These are phyloP conservation scores for Colletotrichum sp. DNA, from an alignment of 2,329 filamentous ascomycete genomes.

Conservation along the genomic window DNA sequence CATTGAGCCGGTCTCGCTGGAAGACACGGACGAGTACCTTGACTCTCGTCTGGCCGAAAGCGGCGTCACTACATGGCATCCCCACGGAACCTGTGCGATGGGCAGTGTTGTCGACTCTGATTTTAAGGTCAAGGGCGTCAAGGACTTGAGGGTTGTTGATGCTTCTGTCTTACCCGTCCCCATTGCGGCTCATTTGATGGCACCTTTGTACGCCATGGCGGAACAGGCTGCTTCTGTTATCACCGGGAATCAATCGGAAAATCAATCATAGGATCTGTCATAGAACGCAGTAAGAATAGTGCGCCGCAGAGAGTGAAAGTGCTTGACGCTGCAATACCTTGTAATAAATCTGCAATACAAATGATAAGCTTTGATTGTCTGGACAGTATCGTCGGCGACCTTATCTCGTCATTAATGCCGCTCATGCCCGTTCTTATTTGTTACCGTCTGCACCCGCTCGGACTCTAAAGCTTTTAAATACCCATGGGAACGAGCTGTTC, in stretches of 20 bases:
- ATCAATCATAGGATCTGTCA: too few relatives aligned
- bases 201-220: slow-evolving; percentile 58
- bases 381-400: too few relatives aligned
- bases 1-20: background rate
- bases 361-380: too few relatives aligned
- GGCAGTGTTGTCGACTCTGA: slow-evolving; percentile 34
- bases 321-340: too few relatives aligned
- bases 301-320: too few relatives aligned
- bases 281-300: too few relatives aligned
- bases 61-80: slow-evolving; percentile 22
- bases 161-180: slow-evolving; percentile 33
- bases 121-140: slow-evolving; percentile 38
- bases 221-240: slow-evolving; percentile 66
- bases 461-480: too few relatives aligned
- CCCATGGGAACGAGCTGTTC: too few relatives aligned
- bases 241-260: background rate
- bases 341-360: too few relatives aligned
- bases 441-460: too few relatives aligned
- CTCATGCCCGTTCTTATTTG: too few relatives aligned
- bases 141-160: slow-evolving; percentile 39
- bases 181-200: slow-evolving; percentile 51
- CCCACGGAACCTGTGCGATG: slow-evolving; percentile 30
- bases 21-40: background rate
- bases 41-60: background rate
- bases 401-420: too few relatives aligned